These are phyloP conservation scores for Moesziomyces parantarcticus DNA, from an alignment of 1,284 basidiomycete genomes.

Conservation along the genomic window DNA sequence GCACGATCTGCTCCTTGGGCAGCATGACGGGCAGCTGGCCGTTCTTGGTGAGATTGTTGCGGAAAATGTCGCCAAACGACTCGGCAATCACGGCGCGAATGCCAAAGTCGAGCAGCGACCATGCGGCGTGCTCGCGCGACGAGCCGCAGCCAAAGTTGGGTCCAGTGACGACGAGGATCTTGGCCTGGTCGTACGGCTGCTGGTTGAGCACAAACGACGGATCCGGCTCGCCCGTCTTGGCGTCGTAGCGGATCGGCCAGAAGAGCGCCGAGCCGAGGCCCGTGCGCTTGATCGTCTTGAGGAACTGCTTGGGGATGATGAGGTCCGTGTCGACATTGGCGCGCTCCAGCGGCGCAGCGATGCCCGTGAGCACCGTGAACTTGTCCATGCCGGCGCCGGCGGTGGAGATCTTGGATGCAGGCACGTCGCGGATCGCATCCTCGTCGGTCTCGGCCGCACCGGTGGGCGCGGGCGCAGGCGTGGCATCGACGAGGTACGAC, in stretches of 20 bases:
- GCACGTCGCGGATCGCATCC: conserved; percentile 53
- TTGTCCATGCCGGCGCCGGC: conserved; percentile 57
- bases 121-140: conserved; percentile 64
- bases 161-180: conserved; percentile 62
- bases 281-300: conserved; percentile 67
- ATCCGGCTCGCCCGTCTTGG: conserved; percentile 57
- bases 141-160: conserved; percentile 66
- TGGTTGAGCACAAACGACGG: conserved; percentile 63
- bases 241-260: conserved; percentile 63
- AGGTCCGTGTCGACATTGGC: conserved; percentile 66
- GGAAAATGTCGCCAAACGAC: conserved; percentile 63
- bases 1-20: conserved; percentile 48
- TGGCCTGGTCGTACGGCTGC: conserved; percentile 52
- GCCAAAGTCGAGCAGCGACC: conserved; percentile 66
- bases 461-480: conserved; percentile 39
- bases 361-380: conserved; percentile 62
- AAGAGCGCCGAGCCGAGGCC: conserved; percentile 64
- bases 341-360: conserved; percentile 63
- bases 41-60: conserved; percentile 65
- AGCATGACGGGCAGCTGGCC: conserved; percentile 60
- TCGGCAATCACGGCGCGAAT: conserved; percentile 63
- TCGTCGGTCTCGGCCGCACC: conserved; percentile 46
- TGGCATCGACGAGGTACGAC: conserved; percentile 54
- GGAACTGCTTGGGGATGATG: conserved; percentile 67
- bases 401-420: conserved; percentile 30